Percentiles rank a stretch among this genome's conserved stretches.
phyloP scores from a whole-genome alignment of 179 eudicot species.

The Sideroxylon spinosum region DNA sequence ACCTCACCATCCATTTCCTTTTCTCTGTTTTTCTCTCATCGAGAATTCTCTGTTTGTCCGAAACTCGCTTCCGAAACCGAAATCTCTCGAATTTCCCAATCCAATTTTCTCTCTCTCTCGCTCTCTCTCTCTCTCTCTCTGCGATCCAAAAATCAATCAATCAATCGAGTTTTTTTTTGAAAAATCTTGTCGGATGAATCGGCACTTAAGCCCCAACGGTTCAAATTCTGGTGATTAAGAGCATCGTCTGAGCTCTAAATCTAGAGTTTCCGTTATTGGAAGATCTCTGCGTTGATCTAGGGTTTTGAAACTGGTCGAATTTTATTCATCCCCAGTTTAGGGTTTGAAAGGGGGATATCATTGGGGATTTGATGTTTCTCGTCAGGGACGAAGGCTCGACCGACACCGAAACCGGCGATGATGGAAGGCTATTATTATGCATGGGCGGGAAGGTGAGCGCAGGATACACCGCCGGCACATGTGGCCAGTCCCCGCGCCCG shows the following conservation, averaged over 20 bases:
- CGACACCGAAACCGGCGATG: constrained; percentile 34
- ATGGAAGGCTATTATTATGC: constrained; percentile 48
- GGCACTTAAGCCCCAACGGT: constrained; percentile 12
- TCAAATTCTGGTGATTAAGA: neutral
- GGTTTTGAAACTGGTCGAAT: neutral
- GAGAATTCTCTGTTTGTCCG: constrained; percentile 12
- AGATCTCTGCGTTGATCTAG: constrained; percentile 16
- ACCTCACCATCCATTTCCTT: neutral
- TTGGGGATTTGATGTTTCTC: constrained; percentile 37
- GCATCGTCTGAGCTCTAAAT: neutral
- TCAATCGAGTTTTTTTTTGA: neutral
- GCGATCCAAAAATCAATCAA: constrained; percentile 1
- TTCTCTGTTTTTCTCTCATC: neutral
- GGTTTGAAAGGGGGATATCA: constrained; percentile 12
- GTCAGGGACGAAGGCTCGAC: constrained; percentile 20
- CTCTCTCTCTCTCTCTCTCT: no score
- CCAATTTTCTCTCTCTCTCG: constrained; percentile 2
- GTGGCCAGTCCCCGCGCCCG: constrained; percentile 41
- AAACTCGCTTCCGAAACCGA: neutral
- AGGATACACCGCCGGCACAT: constrained; percentile 48
- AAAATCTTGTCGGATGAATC: constrained; percentile 3
- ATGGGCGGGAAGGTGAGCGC: constrained; percentile 42
- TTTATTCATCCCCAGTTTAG: constrained; percentile 3
- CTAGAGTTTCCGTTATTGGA: neutral
- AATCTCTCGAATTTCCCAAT: constrained; percentile 11